A percentile compares a stretch with the other conserved stretches of the same genome.
Evolutionary conservation across 1,284 basidiomycete species (phyloP).

Genomic region (Porodaedalea pini): DNA sequence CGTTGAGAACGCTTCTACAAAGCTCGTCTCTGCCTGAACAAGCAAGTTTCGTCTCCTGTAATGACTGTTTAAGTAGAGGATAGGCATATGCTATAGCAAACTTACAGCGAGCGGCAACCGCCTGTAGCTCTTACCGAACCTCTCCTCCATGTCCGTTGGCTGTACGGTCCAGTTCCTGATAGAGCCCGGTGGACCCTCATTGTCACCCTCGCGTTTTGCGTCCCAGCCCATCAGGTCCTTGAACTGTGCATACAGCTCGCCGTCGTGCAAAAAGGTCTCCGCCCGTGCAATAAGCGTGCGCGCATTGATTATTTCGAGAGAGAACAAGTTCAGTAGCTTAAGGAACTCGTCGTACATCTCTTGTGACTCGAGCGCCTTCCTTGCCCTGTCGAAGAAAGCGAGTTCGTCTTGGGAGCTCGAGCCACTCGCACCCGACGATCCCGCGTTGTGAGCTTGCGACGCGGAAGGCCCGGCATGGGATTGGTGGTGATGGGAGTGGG

Average conservation of each 20-base stretch:
- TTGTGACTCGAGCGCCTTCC: conserved; percentile 70
- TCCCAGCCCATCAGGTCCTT: conserved; percentile 84
- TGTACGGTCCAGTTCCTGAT: conserved; percentile 61
- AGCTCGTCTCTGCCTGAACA: conserved; percentile 95
- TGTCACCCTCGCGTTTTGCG: conserved; percentile 61
- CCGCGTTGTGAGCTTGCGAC: conserved; percentile 30
- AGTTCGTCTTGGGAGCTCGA: conserved; percentile 75
- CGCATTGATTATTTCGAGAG: conserved; percentile 86
- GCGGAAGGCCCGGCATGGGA: conserved; percentile 20
- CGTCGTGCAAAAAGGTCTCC: conserved; percentile 75
- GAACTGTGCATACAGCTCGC: conserved; percentile 83
- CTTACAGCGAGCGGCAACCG: conserved; percentile 82
- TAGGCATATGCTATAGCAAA: conserved; percentile 25
- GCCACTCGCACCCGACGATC: conserved; percentile 9
- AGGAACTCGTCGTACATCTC: conserved; percentile 81
- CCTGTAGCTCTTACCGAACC: conserved; percentile 87
- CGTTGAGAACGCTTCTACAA: conserved; percentile 95
- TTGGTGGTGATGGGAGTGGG: conserved; percentile 17
- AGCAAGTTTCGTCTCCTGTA: conserved; percentile 81
- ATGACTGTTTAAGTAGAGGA: conserved; percentile 13
- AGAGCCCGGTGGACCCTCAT: conserved; percentile 74
- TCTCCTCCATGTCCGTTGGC: conserved; percentile 63
- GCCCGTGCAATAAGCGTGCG: conserved; percentile 81
- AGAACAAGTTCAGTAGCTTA: conserved; percentile 77
- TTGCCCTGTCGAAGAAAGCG: conserved; percentile 91